Percentiles rank a stretch among this genome's conserved stretches.
Conservation (phyloP, 768 basidiomycete species). For the Naganishia vishniacii region DNA sequence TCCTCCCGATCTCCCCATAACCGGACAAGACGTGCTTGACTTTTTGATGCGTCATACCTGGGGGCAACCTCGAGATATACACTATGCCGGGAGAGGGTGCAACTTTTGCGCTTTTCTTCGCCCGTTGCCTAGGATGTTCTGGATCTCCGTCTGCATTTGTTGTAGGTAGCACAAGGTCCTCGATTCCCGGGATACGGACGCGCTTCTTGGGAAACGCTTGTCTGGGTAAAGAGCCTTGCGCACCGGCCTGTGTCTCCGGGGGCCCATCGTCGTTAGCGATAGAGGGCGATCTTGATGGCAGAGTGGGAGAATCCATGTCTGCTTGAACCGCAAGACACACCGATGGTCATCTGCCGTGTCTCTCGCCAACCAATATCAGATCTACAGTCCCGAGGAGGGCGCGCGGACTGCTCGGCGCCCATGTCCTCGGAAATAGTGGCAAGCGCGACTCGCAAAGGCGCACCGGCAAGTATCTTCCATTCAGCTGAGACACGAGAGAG, state of each 20-base stretch:
- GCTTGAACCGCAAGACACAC: too few relatives aligned
- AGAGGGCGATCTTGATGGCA: too few relatives aligned
- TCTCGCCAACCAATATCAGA: too few relatives aligned
- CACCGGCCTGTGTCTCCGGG: too few relatives aligned
- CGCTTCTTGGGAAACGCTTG: conserved; percentile 2
- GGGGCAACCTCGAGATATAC: conserved; percentile 93
- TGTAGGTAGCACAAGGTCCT: conserved; percentile 3
- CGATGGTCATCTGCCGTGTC: too few relatives aligned
- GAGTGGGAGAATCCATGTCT: too few relatives aligned
- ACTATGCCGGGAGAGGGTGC: conserved; percentile 62
- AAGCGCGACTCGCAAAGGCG: too few relatives aligned
- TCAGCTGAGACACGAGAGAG: background rate
- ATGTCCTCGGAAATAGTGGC: too few relatives aligned
- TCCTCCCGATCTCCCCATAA: conserved; percentile 83
- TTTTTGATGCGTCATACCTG: conserved; percentile 94
- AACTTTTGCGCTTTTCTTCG: conserved; percentile 31
- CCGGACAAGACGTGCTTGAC: conserved; percentile 86
- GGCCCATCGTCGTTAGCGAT: background rate
- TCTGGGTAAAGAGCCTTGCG: background rate
- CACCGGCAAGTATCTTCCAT: too few relatives aligned
- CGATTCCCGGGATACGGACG: conserved; percentile 10
- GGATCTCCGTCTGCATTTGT: background rate
- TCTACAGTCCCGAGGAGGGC: too few relatives aligned
- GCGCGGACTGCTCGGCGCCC: too few relatives aligned
- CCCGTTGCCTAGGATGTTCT: background rate